These are phyloP conservation scores for Pythium sp. DNA, from an alignment of 352 stramenopile genomes.

Conservation along the genomic window DNA sequence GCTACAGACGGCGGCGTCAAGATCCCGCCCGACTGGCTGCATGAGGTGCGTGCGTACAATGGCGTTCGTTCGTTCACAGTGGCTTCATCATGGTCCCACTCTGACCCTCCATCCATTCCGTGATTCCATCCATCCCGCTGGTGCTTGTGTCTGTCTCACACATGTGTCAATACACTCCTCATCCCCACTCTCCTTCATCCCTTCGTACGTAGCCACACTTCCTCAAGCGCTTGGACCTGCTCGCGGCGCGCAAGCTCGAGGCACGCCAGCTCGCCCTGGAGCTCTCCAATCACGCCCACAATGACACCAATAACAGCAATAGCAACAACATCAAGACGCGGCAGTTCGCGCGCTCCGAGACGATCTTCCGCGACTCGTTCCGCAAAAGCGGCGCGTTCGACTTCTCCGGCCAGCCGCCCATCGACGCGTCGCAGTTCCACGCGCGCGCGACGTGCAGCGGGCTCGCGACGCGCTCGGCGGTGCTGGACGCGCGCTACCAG, in stretches of 20 bases:
- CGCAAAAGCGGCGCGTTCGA: slow-evolving; percentile 48
- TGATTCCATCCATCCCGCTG: slow-evolving; percentile 1
- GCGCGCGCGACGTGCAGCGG: slow-evolving; percentile 33
- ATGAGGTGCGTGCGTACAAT: slow-evolving; percentile 20
- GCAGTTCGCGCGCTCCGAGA: slow-evolving; percentile 42
- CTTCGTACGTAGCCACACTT: slow-evolving; percentile 33
- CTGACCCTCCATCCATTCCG: not conserved
- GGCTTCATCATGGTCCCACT: not conserved
- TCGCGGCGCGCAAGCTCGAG: slow-evolving; percentile 42
- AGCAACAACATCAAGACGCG: slow-evolving; percentile 1
- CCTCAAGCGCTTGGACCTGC: slow-evolving; percentile 40
- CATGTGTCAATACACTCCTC: not conserved
- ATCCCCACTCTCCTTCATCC: not conserved
- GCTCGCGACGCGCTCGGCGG: slow-evolving; percentile 31
- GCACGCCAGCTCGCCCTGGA: slow-evolving; percentile 36
- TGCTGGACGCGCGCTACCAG: slow-evolving; percentile 31
- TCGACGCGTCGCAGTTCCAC: slow-evolving; percentile 34
- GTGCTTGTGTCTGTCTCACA: slow-evolving; percentile 7
- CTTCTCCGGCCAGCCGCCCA: slow-evolving; percentile 19
- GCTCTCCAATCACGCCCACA: slow-evolving; percentile 3
- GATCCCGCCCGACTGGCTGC: slow-evolving; percentile 59
- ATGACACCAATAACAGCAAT: not conserved
- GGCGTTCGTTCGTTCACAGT: not conserved
- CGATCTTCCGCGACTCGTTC: slow-evolving; percentile 47
- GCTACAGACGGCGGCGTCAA: slow-evolving; percentile 23